phyloP scores from a whole-genome alignment of 1,139 yeast genomes.

The Yamadazyma mexicana region DNA sequence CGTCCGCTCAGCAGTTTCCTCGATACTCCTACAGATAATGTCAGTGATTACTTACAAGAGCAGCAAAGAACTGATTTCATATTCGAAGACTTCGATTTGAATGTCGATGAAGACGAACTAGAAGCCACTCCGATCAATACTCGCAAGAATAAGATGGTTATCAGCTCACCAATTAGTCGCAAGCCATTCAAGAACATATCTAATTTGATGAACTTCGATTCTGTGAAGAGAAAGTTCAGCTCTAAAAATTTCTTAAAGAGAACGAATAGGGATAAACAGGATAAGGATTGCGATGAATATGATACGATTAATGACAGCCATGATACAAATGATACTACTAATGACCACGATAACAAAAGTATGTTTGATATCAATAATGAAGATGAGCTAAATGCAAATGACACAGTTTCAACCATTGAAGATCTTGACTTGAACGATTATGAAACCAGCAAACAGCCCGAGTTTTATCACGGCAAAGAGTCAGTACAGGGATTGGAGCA shows the following conservation, averaged over 20 bases:
- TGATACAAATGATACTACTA: slow-evolving; percentile 1
- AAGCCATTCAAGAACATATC: slow-evolving; percentile 29
- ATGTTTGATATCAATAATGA: slow-evolving; percentile 13
- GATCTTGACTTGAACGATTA: slow-evolving; percentile 14
- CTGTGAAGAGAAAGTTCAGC: slow-evolving; percentile 7
- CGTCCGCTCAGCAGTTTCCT: slow-evolving; percentile 31
- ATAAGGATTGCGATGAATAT: background rate
- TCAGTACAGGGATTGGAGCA: background rate
- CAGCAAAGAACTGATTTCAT: slow-evolving; percentile 8
- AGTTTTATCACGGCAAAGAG: no score
- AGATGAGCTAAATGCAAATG: slow-evolving; percentile 14
- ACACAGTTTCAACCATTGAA: slow-evolving; percentile 15
- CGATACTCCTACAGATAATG: slow-evolving; percentile 29
- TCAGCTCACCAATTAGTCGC: slow-evolving; percentile 15
- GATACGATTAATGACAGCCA: background rate
- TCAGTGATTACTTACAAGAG: slow-evolving; percentile 11
- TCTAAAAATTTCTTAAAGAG: slow-evolving; percentile 10
- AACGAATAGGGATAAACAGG: background rate
- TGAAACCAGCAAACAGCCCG: slow-evolving; percentile 6
- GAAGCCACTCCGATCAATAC: slow-evolving; percentile 13
- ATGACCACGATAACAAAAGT: slow-evolving; percentile 12
- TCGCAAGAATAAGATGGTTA: slow-evolving; percentile 9
- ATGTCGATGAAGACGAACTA: slow-evolving; percentile 4
- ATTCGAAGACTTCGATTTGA: background rate
- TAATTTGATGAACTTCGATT: slow-evolving; percentile 16